A percentile compares a stretch with the other conserved stretches of the same genome.
Conservation (phyloP, 2,329 filamentous ascomycete species). For the Sordariomycetes sp. region DNA sequence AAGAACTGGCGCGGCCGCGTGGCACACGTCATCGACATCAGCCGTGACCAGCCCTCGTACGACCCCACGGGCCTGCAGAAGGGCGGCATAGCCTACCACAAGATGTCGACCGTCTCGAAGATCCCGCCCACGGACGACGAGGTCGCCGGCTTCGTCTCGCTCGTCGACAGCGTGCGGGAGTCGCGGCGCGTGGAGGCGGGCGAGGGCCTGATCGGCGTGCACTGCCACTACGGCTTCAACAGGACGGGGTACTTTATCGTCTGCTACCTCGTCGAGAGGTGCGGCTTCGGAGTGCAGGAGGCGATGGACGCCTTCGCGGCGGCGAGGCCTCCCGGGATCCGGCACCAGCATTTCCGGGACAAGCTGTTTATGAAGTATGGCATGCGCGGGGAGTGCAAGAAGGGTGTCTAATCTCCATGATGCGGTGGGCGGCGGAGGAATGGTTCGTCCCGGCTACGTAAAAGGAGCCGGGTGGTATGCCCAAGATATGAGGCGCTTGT, state of each 20-base stretch:
- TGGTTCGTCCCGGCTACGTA: not conserved
- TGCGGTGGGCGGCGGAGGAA: too few species aligned
- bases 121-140: slow-evolving; percentile 58
- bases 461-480: not conserved
- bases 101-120: slow-evolving; percentile 88
- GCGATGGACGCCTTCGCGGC: slow-evolving; percentile 70
- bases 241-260: slow-evolving; percentile 86
- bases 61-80: slow-evolving; percentile 61
- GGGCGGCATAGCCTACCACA: slow-evolving; percentile 63
- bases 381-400: slow-evolving; percentile 8
- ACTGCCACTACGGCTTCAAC: slow-evolving; percentile 96
- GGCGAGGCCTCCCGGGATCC: slow-evolving; percentile 70
- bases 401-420: not conserved
- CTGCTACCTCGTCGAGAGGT: slow-evolving; percentile 78
- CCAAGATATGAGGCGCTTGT: not conserved
- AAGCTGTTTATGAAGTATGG: slow-evolving; percentile 69
- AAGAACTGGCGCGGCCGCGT: slow-evolving; percentile 55
- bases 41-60: slow-evolving; percentile 83
- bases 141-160: slow-evolving; percentile 39
- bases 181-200: slow-evolving; percentile 20
- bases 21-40: slow-evolving; percentile 79
- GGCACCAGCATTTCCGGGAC: slow-evolving; percentile 82
- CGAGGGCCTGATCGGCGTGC: slow-evolving; percentile 56
- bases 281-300: slow-evolving; percentile 59
- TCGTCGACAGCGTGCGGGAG: slow-evolving; percentile 49